Evolutionary conservation across 306 rosid genomes (phyloP).

Genomic region (Quercus berberidifolia): DNA sequence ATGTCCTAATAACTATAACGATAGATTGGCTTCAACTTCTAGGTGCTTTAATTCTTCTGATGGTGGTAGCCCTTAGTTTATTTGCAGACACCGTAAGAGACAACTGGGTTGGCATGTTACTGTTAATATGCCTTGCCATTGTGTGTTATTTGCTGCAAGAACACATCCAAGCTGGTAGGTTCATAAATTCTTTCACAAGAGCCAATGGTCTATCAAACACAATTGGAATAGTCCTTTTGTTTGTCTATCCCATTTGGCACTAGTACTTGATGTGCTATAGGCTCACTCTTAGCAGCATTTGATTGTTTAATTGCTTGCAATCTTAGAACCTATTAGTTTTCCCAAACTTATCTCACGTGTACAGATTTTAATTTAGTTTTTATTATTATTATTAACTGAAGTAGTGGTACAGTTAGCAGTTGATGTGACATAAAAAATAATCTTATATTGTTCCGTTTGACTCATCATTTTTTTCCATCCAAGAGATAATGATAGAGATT

Average conservation of each 20-base stretch:
- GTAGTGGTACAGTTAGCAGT: accelerated
- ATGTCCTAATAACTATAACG: too few species aligned
- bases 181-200: conserved; percentile 71
- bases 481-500: accelerated
- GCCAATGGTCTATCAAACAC: conserved; percentile 72
- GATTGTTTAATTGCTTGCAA: conserved; percentile 15
- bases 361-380: too few species aligned
- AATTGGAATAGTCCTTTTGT: conserved; percentile 60
- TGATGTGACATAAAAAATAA: too few species aligned
- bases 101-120: conserved; percentile 42
- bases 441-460: too few species aligned
- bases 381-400: too few species aligned
- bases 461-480: too few species aligned
- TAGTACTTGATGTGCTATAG: conserved; percentile 39
- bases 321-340: neutral
- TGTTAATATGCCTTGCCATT: conserved; percentile 53
- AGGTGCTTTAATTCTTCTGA: conserved; percentile 55
- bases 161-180: conserved; percentile 91
- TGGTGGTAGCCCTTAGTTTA: conserved; percentile 59
- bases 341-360: too few species aligned
- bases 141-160: conserved; percentile 87
- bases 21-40: conserved; percentile 92
- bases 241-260: conserved; percentile 75
- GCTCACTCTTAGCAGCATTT: neutral
- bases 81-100: conserved; percentile 45